Conservation (phyloP, 495 filamentous ascomycete species). For the Sphaerosporella brunnea region DNA sequence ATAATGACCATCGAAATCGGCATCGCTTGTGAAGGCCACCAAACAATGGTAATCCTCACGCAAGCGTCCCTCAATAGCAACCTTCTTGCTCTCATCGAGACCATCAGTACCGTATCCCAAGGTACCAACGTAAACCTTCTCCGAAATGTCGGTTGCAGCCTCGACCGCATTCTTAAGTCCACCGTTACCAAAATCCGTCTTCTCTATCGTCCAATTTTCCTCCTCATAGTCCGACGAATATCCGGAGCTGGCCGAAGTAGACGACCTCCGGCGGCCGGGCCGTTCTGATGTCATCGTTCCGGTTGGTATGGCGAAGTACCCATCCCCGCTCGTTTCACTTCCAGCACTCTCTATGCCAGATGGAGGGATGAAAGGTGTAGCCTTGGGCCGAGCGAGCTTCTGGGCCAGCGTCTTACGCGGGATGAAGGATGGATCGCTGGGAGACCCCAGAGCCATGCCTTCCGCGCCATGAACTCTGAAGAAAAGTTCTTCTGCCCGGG, state of each 20-base stretch:
- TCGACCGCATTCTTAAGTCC: slow-evolving; percentile 73
- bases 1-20: slow-evolving; percentile 83
- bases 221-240: slow-evolving; percentile 30
- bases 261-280: slow-evolving; percentile 13
- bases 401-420: slow-evolving; percentile 26
- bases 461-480: slow-evolving; percentile 35
- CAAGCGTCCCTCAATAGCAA: slow-evolving; percentile 61
- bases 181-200: slow-evolving; percentile 76
- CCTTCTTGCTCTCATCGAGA: slow-evolving; percentile 48
- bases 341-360: not conserved
- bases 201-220: slow-evolving; percentile 53
- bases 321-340: not conserved
- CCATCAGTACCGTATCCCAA: slow-evolving; percentile 81
- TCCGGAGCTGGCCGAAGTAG: slow-evolving; percentile 43
- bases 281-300: slow-evolving; percentile 32
- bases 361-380: not conserved
- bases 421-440: slow-evolving; percentile 19
- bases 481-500: slow-evolving; percentile 27
- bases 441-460: slow-evolving; percentile 18
- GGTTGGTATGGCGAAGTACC: slow-evolving; percentile 5
- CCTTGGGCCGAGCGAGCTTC: slow-evolving; percentile 26
- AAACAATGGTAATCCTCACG: slow-evolving; percentile 53
- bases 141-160: slow-evolving; percentile 48
- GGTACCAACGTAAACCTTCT: slow-evolving; percentile 76
- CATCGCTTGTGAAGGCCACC: slow-evolving; percentile 67